These are phyloP conservation scores for Lactuca sativa DNA, from an alignment of 129 eudicot species.

Conservation along the genomic window DNA sequence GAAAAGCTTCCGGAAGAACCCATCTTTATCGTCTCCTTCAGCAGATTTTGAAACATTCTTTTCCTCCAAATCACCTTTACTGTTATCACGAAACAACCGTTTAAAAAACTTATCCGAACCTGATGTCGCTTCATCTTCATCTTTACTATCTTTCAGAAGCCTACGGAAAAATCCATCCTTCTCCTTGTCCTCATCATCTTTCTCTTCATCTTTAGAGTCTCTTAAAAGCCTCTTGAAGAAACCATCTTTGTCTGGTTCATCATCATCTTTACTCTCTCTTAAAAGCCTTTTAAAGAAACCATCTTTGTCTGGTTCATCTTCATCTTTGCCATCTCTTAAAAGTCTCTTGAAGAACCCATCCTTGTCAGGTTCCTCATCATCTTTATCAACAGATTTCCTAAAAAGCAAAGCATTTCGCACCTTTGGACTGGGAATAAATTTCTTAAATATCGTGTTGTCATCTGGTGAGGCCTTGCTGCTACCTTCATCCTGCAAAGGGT, in stretches of 20 bases:
- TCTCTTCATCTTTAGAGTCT: conserved; percentile 71
- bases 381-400: conserved; percentile 72
- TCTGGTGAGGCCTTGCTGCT: conserved; percentile 64
- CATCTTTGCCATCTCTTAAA: conserved; percentile 51
- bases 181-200: conserved; percentile 64
- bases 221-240: conserved; percentile 75
- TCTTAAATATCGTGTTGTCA: conserved; percentile 78
- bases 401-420: conserved; percentile 81
- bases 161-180: conserved; percentile 86
- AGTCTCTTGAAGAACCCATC: conserved; percentile 75
- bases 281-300: conserved; percentile 45
- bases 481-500: conserved; percentile 59
- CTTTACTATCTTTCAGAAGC: conserved; percentile 65
- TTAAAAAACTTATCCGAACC: conserved; percentile 78
- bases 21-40: conserved; percentile 86
- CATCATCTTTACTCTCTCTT: conserved; percentile 57
- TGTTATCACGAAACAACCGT: conserved; percentile 70
- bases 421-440: conserved; percentile 83
- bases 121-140: conserved; percentile 65
- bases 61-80: conserved; percentile 69
- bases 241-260: conserved; percentile 69
- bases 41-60: conserved; percentile 49
- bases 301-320: conserved; percentile 45
- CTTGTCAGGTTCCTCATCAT: conserved; percentile 66
- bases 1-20: conserved; percentile 74